Evolutionary conservation across 208 protist species (phyloP), one percentile per base, ranked within the genome.

Genomic region (Leishmania martiniquensis): DNA sequence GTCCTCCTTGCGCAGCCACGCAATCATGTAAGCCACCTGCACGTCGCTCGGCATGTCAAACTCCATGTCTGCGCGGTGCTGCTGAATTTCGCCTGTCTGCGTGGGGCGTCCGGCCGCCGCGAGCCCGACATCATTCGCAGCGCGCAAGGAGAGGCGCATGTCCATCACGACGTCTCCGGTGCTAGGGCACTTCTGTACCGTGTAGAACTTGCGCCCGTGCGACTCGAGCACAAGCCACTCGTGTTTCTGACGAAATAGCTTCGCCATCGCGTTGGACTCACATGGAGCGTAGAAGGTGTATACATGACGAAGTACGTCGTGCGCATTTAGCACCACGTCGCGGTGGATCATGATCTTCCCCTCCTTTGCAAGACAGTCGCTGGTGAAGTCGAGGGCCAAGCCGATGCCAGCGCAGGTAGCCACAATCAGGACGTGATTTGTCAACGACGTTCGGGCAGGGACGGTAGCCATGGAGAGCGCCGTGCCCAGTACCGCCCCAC

Each of bases 1-100:
- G 81, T 98, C 95, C 72, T 98, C 95, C 73, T 98, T 98, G 71
- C 95, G 88, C 73, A 96, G 85, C 93, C 95, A 98, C 13, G 93
- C 95, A 83, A 98, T 96, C 88, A 98, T 91, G 81, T 98, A 98
- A 10, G 95, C 95, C 49, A 98, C 89, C 62, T 89, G 89, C 34
- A 98, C 86, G 60, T 96, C 91, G 73, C 84, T 93, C 4, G 95
- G 91, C 32, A 96, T 78, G 66, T 98, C 95, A 75, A 98, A 98
- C 83, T 98, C 91, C 86, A 94, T 90, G 73, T 98, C 93, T 6
- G 85, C 76, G 37, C 95, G 91, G 70, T 92, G 92, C 78, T 93
- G 91, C 39, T 86, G 88, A 22, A 95, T 90, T 75, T 98, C 95
- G 29, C 95, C 95, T 4, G 89, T 98, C 51, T 95, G 91, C 13